Conservation (phyloP, 2,329 filamentous ascomycete species). For the Macrophomina tecta region DNA sequence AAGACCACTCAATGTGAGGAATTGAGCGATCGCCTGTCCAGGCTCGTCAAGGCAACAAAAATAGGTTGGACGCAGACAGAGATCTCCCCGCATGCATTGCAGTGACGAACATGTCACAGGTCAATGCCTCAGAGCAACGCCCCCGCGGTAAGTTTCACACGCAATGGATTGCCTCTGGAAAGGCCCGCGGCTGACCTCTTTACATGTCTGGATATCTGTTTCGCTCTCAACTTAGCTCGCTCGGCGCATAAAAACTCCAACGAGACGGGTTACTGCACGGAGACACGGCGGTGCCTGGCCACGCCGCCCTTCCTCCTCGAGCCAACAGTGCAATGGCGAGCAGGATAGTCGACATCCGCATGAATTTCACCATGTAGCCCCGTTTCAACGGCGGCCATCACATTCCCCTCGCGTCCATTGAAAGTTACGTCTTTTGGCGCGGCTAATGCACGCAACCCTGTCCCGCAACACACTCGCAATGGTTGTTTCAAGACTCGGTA, state of each 20-base stretch:
- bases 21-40: neutral
- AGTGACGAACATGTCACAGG: no score
- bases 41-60: neutral
- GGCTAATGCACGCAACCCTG: neutral
- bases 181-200: neutral
- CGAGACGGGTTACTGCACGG: neutral
- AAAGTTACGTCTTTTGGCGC: neutral
- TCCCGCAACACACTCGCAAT: neutral
- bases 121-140: neutral
- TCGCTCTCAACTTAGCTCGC: no score
- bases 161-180: neutral
- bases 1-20: neutral
- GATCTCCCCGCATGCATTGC: neutral
- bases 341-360: neutral
- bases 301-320: neutral
- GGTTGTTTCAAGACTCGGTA: conserved; percentile 1
- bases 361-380: neutral
- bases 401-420: neutral
- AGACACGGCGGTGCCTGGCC: neutral
- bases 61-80: neutral
- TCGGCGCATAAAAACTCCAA: neutral
- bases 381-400: neutral
- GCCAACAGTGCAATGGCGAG: neutral
- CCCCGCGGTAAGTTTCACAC: neutral
- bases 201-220: neutral